Conservation (phyloP, 1,284 basidiomycete species). For the Ustilago trichophora region DNA sequence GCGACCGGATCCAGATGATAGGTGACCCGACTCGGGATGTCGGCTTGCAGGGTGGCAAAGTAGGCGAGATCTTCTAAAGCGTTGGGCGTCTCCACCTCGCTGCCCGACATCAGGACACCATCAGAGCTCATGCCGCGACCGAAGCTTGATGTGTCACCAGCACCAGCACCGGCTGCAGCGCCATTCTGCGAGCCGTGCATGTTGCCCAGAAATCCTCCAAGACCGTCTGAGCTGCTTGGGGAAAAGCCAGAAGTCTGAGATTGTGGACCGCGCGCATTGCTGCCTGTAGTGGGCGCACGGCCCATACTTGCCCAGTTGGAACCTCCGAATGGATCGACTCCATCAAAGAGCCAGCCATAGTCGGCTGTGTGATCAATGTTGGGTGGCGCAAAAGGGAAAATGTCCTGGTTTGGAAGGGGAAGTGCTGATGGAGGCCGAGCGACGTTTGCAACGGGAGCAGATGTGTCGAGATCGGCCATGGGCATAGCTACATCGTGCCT, state of each 20-base stretch:
- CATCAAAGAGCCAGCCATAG: constrained; percentile 56
- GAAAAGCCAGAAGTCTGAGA: constrained; percentile 44
- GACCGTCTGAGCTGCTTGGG: constrained; percentile 45
- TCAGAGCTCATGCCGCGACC: constrained; percentile 39
- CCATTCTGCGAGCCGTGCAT: constrained; percentile 30
- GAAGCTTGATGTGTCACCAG: constrained; percentile 32
- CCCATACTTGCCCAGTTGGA: constrained; percentile 27
- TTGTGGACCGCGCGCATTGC: constrained; percentile 28
- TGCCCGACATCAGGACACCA: constrained; percentile 32
- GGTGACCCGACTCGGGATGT: constrained; percentile 43
- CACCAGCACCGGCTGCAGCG: constrained; percentile 4
- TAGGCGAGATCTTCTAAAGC: constrained; percentile 54
- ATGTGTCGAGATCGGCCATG: constrained; percentile 26
- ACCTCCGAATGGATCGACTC: constrained; percentile 45
- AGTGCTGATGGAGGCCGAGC: constrained; percentile 12
- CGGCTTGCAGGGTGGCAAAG: constrained; percentile 53
- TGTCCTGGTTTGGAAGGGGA: constrained; percentile 39
- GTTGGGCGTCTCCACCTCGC: constrained; percentile 44
- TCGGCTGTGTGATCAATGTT: constrained; percentile 46
- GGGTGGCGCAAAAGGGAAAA: constrained; percentile 48
- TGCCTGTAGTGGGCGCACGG: constrained; percentile 17
- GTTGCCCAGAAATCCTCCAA: constrained; percentile 41
- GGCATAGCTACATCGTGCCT: constrained; percentile 15
- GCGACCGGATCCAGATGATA: constrained; percentile 46
- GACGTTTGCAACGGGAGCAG: neutral